Conservation (phyloP, 176 grass and related monocot species). For the Carex scoparia region DNA sequence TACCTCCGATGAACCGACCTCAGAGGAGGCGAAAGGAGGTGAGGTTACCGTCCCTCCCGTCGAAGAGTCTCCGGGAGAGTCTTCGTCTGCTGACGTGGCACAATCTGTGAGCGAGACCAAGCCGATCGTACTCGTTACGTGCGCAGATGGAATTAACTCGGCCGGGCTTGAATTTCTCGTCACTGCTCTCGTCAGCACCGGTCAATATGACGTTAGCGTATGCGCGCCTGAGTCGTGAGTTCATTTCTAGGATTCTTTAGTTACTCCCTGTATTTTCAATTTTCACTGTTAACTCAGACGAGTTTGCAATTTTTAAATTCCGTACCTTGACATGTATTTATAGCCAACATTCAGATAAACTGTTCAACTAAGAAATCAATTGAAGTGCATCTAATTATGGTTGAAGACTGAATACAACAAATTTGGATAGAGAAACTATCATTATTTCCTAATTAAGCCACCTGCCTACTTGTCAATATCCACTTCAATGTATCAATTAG, state of each 20-base stretch:
- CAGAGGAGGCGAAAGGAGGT: not conserved
- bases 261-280: not conserved
- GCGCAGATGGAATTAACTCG: conserved; percentile 41
- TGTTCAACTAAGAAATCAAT: not conserved
- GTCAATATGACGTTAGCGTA: conserved; percentile 31
- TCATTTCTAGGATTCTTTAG: not conserved
- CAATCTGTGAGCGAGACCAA: conserved; percentile 21
- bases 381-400: conserved; percentile 5
- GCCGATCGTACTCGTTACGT: conserved; percentile 42
- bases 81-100: conserved; percentile 7
- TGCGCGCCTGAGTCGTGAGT: conserved; percentile 46
- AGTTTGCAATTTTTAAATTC: conserved; percentile 1
- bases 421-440: conserved; percentile 5
- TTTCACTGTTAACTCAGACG: not conserved
- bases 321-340: not conserved
- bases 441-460: not conserved
- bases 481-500: not conserved
- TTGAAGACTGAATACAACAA: not conserved
- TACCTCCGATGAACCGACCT: not conserved
- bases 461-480: not conserved
- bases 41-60: not conserved
- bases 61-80: conserved; percentile 7
- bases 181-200: conserved; percentile 33
- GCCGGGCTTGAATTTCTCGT: conserved; percentile 39
- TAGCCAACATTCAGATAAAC: not conserved